Percentiles rank a stretch among this genome's conserved stretches.
Evolutionary conservation across 768 basidiomycete genomes (phyloP).

Genomic region (Leccinum imitatum): DNA sequence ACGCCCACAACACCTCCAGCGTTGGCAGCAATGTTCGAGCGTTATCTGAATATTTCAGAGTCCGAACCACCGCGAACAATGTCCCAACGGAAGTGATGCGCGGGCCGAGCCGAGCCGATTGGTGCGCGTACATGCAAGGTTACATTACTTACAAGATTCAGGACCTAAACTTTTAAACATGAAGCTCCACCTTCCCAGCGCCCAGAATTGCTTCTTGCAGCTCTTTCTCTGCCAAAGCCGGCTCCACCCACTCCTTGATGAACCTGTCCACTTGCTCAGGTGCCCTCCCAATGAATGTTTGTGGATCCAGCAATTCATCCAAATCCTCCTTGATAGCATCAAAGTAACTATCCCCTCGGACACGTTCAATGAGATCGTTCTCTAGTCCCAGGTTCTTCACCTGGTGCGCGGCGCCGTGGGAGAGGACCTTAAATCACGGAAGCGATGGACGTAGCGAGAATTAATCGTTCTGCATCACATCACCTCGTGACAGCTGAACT

Average conservation of each 20-base stretch:
- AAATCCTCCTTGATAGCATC: constrained; percentile 81
- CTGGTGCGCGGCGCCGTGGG: constrained; percentile 91
- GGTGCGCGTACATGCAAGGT: not conserved
- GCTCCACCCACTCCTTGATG: constrained; percentile 81
- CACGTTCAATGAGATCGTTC: constrained; percentile 93
- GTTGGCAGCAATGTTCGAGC: not conserved
- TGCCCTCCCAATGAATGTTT: constrained; percentile 89
- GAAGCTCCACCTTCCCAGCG: constrained; percentile 63
- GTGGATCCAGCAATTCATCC: constrained; percentile 77
- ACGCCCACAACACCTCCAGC: not conserved
- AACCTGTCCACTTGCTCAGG: constrained; percentile 94
- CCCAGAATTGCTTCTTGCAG: constrained; percentile 50
- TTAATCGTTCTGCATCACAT: constrained; percentile 14
- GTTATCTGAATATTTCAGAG: constrained; percentile 20
- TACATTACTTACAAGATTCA: not conserved
- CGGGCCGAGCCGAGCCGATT: constrained; percentile 20
- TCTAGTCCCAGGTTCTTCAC: constrained; percentile 94
- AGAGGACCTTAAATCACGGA: constrained; percentile 60
- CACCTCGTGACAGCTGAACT: constrained; percentile 11
- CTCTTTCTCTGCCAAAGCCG: constrained; percentile 67
- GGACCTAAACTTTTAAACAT: constrained; percentile 35
- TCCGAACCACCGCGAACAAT: constrained; percentile 16
- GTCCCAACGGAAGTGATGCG: constrained; percentile 20
- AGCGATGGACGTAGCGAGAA: constrained; percentile 9
- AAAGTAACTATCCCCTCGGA: constrained; percentile 83